Percentiles rank a stretch among this genome's conserved stretches.
These are phyloP conservation scores for Lagerstroemia speciosa DNA, from an alignment of 345 rosid genomes.

Conservation along the genomic window DNA sequence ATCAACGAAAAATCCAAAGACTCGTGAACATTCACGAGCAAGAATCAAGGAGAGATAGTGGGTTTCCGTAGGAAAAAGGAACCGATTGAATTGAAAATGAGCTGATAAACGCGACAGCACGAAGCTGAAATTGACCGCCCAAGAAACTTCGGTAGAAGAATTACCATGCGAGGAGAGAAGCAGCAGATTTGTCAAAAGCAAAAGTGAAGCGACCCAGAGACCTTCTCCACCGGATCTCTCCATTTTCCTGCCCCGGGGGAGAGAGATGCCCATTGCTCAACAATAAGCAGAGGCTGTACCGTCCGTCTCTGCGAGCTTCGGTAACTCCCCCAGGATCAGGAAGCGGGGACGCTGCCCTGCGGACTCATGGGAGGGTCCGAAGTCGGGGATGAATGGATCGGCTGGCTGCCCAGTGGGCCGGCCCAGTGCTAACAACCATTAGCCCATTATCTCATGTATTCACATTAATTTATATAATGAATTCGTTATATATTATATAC, in stretches of 20 bases:
- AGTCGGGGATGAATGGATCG: not conserved
- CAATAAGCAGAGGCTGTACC: not conserved
- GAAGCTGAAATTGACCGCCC: not conserved
- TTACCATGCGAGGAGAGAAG: constrained; percentile 30
- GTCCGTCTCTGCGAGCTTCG: not conserved
- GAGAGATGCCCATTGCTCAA: not conserved
- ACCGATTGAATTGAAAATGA: not conserved
- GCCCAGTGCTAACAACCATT: not conserved
- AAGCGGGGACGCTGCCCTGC: not conserved
- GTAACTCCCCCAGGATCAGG: not conserved
- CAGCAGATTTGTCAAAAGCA: constrained; percentile 19
- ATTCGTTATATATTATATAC: too few relatives aligned
- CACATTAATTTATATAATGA: too few relatives aligned
- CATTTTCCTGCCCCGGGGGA: not conserved
- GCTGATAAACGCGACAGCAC: not conserved
- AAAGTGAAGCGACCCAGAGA: not conserved
- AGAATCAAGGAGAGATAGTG: not conserved
- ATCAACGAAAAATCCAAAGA: not conserved
- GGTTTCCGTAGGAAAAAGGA: not conserved
- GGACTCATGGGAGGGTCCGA: not conserved
- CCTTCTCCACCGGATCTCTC: not conserved
- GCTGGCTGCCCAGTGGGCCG: not conserved
- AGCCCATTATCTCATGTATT: too few relatives aligned
- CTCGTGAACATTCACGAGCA: not conserved
- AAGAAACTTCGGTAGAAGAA: not conserved